phyloP scores from a whole-genome alignment of 495 filamentous ascomycete species.

The Penicillium manginii region DNA sequence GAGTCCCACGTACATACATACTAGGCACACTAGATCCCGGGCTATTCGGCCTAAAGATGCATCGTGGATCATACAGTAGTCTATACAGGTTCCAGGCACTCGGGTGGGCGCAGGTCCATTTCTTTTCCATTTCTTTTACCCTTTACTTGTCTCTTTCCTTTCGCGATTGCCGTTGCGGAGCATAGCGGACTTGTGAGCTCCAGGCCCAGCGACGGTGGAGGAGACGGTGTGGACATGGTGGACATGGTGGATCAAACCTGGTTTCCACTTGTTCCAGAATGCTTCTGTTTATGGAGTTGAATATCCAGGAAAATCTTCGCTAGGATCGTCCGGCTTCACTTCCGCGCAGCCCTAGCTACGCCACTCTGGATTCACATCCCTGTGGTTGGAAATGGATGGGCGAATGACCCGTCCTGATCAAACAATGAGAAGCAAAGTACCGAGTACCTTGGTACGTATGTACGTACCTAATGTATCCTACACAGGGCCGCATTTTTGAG shows the following conservation, averaged over 20 bases:
- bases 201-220: conserved; percentile 10
- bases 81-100: conserved; percentile 25
- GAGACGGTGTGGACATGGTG: neutral
- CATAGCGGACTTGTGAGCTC: conserved; percentile 20
- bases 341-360: conserved; percentile 28
- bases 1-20: neutral
- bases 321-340: conserved; percentile 34
- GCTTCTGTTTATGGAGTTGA: conserved; percentile 22
- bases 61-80: conserved; percentile 21
- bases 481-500: conserved; percentile 7
- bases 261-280: conserved; percentile 32
- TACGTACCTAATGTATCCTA: no score
- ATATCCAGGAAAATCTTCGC: conserved; percentile 10
- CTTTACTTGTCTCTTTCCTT: conserved; percentile 4
- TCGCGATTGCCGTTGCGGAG: conserved; percentile 13
- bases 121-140: neutral
- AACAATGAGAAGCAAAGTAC: conserved; percentile 7
- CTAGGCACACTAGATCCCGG: neutral
- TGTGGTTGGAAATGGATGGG: neutral
- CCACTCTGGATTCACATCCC: neutral
- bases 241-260: neutral
- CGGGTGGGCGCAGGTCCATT: conserved; percentile 20
- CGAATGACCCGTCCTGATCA: neutral
- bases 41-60: conserved; percentile 3
- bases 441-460: no score